Evolutionary conservation across 371 early-diverging fungal species (phyloP).

Genomic region (Syncephalastrum contaminatum): DNA sequence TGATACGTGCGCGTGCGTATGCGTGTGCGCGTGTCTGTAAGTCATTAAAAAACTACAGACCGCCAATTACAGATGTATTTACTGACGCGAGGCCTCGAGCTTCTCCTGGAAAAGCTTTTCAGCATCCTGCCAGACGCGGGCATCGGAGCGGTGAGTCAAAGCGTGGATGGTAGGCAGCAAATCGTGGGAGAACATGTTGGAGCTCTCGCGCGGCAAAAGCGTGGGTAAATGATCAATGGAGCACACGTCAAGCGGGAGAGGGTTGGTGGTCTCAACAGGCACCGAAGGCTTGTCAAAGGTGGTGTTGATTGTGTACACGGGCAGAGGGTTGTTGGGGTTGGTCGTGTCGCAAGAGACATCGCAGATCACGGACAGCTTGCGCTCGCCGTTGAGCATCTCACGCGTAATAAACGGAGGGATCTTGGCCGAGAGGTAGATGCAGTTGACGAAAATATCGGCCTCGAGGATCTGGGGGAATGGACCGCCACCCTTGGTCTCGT

Average conservation of each 20-base stretch:
- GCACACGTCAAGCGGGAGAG: constrained; percentile 80
- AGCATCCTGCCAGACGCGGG: constrained; percentile 87
- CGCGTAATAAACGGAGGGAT: constrained; percentile 94
- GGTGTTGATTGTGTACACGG: constrained; percentile 87
- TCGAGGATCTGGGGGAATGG: constrained; percentile 91
- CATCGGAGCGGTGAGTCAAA: constrained; percentile 56
- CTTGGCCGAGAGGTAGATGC: constrained; percentile 89
- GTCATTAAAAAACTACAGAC: neutral
- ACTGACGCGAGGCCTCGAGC: constrained; percentile 45
- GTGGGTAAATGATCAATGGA: constrained; percentile 97
- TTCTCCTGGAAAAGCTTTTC: constrained; percentile 82
- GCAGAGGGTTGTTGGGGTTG: constrained; percentile 96
- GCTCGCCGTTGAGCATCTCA: constrained; percentile 68
- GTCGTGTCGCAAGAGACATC: constrained; percentile 97
- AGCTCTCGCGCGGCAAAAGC: constrained; percentile 90
- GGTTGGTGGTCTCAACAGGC: constrained; percentile 59
- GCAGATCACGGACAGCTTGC: constrained; percentile 80
- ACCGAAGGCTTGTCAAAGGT: constrained; percentile 92
- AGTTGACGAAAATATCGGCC: constrained; percentile 93
- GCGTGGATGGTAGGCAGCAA: constrained; percentile 82
- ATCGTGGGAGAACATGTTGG: constrained; percentile 83
- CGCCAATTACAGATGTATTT: neutral
- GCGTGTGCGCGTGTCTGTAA: neutral
- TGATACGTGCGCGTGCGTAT: no score
- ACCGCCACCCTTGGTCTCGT: constrained; percentile 90